Evolutionary conservation across 176 grass and related monocot species (phyloP).

Genomic region (Aegilops bicornis): DNA sequence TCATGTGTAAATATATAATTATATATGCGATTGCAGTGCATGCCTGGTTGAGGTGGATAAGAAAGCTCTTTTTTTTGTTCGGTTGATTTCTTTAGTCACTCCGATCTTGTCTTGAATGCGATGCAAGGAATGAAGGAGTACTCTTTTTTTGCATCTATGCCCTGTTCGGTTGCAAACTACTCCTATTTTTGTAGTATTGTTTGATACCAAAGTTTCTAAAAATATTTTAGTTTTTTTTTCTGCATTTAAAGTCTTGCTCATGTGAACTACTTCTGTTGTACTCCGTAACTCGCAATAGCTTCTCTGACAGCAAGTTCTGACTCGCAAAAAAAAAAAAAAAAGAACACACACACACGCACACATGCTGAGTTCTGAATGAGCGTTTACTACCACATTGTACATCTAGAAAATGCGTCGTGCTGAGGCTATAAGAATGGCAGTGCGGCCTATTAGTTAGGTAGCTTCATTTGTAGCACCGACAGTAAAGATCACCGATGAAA

Average conservation of each 20-base stretch:
- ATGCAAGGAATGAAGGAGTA: background rate
- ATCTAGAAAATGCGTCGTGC: no score
- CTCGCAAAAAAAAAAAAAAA: no score
- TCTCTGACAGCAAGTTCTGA: background rate
- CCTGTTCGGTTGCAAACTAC: no score
- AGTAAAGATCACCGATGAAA: no score
- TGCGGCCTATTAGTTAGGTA: no score
- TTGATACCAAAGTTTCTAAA: no score
- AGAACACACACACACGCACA: no score
- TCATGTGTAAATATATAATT: constrained; percentile 55
- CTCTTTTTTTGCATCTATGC: background rate
- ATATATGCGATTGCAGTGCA: constrained; percentile 3
- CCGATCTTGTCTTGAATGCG: background rate
- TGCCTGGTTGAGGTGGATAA: background rate
- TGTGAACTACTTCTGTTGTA: background rate
- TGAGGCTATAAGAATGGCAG: no score
- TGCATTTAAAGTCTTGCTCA: background rate
- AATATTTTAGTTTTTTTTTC: background rate
- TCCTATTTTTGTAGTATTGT: no score
- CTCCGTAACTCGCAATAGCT: background rate
- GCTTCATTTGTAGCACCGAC: no score
- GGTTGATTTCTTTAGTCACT: background rate
- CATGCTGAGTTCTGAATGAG: background rate
- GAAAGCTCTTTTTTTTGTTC: background rate
- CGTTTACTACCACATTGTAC: no score